Conservation (phyloP, 768 basidiomycete species). For the Podaxis pistillaris region DNA sequence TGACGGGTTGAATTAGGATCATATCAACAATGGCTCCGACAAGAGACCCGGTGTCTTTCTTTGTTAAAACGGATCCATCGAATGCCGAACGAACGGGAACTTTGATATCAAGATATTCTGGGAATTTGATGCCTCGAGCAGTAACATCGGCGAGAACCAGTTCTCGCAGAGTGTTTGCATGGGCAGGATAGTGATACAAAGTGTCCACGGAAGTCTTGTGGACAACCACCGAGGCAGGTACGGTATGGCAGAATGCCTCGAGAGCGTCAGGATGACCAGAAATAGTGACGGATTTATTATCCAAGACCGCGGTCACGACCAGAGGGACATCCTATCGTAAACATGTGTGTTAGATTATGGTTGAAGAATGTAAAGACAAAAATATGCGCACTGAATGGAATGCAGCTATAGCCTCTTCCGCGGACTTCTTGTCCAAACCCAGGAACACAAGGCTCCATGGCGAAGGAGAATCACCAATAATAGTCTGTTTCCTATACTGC, state of each 20-base stretch:
- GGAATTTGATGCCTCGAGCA: constrained; percentile 43
- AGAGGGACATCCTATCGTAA: constrained; percentile 25
- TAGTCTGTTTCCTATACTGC: constrained; percentile 22
- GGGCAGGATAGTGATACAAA: constrained; percentile 45
- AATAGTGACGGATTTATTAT: constrained; percentile 44
- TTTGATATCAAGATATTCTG: constrained; percentile 38
- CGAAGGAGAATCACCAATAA: constrained; percentile 19
- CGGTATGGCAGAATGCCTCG: constrained; percentile 35
- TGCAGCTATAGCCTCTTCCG: constrained; percentile 20
- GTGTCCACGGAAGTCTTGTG: constrained; percentile 43
- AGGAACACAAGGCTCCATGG: constrained; percentile 46
- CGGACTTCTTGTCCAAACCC: constrained; percentile 22
- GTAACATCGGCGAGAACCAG: constrained; percentile 39
- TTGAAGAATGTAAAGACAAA: constrained; percentile 5
- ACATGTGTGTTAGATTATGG: constrained; percentile 14
- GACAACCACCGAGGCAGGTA: constrained; percentile 32
- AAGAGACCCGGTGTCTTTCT: constrained; percentile 29
- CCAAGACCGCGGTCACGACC: constrained; percentile 49
- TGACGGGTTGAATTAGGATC: constrained; percentile 46
- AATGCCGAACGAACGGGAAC: constrained; percentile 43
- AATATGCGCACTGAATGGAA: constrained; percentile 17
- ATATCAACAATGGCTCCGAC: constrained; percentile 41
- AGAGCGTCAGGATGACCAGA: constrained; percentile 53
- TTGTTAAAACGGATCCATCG: constrained; percentile 31
- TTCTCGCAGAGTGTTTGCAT: constrained; percentile 28